These are phyloP conservation scores for Amoebophrya sp. DNA, from an alignment of 169 alveolate species.

Conservation along the genomic window DNA sequence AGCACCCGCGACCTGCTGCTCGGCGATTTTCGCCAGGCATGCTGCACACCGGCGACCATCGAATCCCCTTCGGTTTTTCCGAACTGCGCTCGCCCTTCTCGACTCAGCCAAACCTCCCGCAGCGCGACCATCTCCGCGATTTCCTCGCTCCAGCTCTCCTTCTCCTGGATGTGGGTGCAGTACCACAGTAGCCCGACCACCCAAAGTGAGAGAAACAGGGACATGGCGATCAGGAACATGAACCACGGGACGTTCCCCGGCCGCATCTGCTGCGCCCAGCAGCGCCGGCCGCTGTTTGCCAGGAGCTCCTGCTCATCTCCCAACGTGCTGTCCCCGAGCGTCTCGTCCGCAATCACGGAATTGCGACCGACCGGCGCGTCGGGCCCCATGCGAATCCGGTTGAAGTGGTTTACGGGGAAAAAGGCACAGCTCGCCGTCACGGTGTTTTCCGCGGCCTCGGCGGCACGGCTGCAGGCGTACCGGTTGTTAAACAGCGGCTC, in stretches of 20 bases:
- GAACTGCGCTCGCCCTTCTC: too few species aligned
- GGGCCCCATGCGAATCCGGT: not conserved
- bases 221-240: not conserved
- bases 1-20: too few species aligned
- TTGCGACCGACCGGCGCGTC: not conserved
- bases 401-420: not conserved
- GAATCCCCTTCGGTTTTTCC: too few species aligned
- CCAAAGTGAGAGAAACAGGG: not conserved
- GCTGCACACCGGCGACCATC: too few species aligned
- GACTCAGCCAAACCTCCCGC: too few species aligned
- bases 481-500: constrained; percentile 16
- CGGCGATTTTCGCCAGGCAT: too few species aligned
- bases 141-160: too few species aligned
- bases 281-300: not conserved
- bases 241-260: constrained; percentile 27
- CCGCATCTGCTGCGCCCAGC: not conserved
- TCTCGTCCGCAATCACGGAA: not conserved
- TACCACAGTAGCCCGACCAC: not conserved
- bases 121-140: too few species aligned
- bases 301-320: not conserved
- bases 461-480: not conserved
- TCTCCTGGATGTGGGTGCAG: not conserved
- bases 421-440: not conserved
- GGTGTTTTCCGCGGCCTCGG: not conserved
- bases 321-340: not conserved